Conservation (phyloP, 192 early-diverging fungal genomes). For the Coemansia sp. region DNA sequence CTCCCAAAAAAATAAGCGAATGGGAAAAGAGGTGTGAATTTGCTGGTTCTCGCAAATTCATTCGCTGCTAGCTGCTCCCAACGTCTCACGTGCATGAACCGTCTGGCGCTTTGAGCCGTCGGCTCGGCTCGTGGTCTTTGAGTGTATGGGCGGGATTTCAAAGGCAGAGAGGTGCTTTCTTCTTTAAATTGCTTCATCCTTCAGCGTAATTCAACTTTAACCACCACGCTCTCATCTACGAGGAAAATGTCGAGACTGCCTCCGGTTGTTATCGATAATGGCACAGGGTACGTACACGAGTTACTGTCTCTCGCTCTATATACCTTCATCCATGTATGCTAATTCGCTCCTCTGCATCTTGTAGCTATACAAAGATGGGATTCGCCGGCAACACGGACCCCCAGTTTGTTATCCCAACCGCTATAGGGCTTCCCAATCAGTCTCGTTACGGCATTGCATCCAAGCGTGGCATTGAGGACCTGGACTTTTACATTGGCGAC, state of each 20-base stretch:
- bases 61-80: background rate
- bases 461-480: slow-evolving; percentile 95
- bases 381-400: slow-evolving; percentile 95
- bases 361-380: slow-evolving; percentile 92
- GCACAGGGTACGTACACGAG: slow-evolving; percentile 75
- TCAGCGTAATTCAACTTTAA: background rate
- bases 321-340: slow-evolving; percentile 2
- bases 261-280: slow-evolving; percentile 96
- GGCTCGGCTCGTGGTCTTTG: slow-evolving; percentile 7
- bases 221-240: background rate
- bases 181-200: background rate
- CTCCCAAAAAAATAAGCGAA: slow-evolving; percentile 7
- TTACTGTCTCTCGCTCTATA: background rate
- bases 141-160: background rate
- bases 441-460: slow-evolving; percentile 76
- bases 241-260: slow-evolving; percentile 53
- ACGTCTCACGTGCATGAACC: background rate
- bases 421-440: slow-evolving; percentile 67
- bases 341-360: background rate
- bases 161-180: background rate
- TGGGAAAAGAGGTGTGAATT: slow-evolving; percentile 8
- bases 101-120: background rate
- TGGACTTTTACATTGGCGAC: slow-evolving; percentile 97
- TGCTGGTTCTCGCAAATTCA: slow-evolving; percentile 1
- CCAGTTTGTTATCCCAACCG: slow-evolving; percentile 96